Base-by-base conservation (phyloP, 257 asterid species). In the Rhazya stricta region DNA sequence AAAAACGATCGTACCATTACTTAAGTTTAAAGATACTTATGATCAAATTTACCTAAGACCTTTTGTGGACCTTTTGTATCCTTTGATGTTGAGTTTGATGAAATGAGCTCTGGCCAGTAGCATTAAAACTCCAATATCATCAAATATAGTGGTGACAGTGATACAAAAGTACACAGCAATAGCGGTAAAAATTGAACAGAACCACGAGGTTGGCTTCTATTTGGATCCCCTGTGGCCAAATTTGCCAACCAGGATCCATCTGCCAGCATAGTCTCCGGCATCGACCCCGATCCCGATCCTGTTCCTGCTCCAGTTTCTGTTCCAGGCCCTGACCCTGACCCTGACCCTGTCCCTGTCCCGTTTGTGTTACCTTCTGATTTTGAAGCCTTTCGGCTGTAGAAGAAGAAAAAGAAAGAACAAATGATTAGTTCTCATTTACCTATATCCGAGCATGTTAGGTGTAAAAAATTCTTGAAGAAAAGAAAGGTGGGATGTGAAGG, bases 221-320 rank as follows among this genome's bases (percentile, higher is more conserved):
- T 79, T 1, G 95, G 79, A 29, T 77, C 84, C 29, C 93, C 96
- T 0, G 89, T 86, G 2, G 96, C 96, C 87, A 91, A 78, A 74
- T 83, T 87, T 29, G 96, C 96, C 73, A 89, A 56, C 96, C 95
- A 89, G 12, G 96, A 83, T 73, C 96, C 96, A 69, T 86, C 89
- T 2, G 89, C 88, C 86, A 89, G 53, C 62, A 87, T 81, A 0
- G 90, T 81, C 77, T 81, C 92, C 82, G 79, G 83, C 67, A 69
- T 76, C 0, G 75, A 23, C 27, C 75, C 84, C 21, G 86, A 65
- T 34, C 84, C 90, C 8, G 83, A 27, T 18, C 19, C 92, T 0
- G 86, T 25, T 0, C 82, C 86, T 0, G 87, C 15, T 46, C 50
- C 77, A 0, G 81, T n/a, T 1, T 34, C 72, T 8, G 72, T 68